These are phyloP conservation scores for Sporobolomyces roseus DNA, from an alignment of 768 basidiomycete genomes.

Conservation along the genomic window DNA sequence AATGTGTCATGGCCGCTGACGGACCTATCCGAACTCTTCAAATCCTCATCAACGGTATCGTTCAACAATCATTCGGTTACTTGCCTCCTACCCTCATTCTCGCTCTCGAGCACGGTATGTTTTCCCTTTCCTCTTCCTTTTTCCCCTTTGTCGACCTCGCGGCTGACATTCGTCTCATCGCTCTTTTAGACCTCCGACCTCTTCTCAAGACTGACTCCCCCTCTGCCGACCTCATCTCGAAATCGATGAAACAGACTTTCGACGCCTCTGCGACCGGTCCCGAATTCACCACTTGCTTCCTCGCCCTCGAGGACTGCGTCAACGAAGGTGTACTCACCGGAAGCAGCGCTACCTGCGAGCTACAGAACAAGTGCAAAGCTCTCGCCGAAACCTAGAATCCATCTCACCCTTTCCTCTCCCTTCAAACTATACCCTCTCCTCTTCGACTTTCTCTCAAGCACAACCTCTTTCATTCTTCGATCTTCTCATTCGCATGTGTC, in stretches of 20 bases:
- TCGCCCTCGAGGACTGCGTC: constrained; percentile 31
- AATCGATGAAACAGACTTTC: constrained; percentile 15
- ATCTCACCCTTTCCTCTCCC: background rate
- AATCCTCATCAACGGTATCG: constrained; percentile 28
- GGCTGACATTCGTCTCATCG: no score
- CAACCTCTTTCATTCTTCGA: background rate
- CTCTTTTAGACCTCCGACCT: constrained; percentile 23
- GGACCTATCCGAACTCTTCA: constrained; percentile 15
- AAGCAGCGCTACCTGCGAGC: background rate
- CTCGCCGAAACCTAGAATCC: constrained; percentile 4
- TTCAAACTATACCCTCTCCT: background rate
- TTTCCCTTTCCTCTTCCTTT: background rate
- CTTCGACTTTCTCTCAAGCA: background rate
- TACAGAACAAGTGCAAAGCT: constrained; percentile 16
- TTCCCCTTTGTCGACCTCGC: background rate
- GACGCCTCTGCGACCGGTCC: constrained; percentile 17
- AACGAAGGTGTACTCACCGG: constrained; percentile 12
- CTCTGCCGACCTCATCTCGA: background rate
- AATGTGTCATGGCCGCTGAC: constrained; percentile 1
- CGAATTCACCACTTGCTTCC: constrained; percentile 15
- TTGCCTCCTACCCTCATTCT: constrained; percentile 25
- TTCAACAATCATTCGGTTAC: constrained; percentile 35
- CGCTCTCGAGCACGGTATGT: constrained; percentile 15
- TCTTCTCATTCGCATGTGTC: background rate
- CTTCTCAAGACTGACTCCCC: constrained; percentile 15